Evolutionary conservation across 148 eudicot genomes (phyloP).

Genomic region (Chenopodium album): DNA sequence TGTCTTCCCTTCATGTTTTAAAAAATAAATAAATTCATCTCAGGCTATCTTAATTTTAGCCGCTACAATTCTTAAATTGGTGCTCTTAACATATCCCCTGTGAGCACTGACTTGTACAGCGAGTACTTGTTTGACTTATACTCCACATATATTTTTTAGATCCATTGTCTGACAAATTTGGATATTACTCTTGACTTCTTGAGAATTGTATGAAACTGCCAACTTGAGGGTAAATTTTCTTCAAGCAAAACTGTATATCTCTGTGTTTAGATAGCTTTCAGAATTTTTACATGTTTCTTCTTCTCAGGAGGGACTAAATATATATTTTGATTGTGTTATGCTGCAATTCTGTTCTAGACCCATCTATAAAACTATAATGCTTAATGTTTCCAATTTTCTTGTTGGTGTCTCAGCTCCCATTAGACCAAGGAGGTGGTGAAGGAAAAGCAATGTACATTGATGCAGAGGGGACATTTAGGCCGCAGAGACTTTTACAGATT

Average conservation of each 20-base stretch:
- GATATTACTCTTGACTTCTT: not conserved
- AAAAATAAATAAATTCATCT: not conserved
- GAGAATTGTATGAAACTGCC: not conserved
- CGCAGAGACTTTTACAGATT: constrained; percentile 90
- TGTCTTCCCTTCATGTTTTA: not conserved
- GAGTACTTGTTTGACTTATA: not conserved
- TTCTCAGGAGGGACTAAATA: not conserved
- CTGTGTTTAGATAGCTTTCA: not conserved
- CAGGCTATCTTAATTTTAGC: not conserved
- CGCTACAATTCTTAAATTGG: not conserved
- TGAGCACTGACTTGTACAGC: not conserved
- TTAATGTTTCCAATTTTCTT: not conserved
- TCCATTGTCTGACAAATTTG: not conserved
- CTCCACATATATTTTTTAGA: not conserved
- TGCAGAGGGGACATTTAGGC: constrained; percentile 98
- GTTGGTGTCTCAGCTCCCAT: constrained; percentile 62
- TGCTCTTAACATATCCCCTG: not conserved
- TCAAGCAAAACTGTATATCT: not conserved
- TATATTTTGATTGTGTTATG: not conserved
- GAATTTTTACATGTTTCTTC: not conserved
- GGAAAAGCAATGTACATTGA: constrained; percentile 99
- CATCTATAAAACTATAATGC: not conserved
- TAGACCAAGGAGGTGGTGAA: constrained; percentile 99
- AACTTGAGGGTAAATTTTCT: not conserved
- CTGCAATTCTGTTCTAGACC: not conserved